phyloP scores from a whole-genome alignment of 2,329 filamentous ascomycete species.

The Fusarium sp. region DNA sequence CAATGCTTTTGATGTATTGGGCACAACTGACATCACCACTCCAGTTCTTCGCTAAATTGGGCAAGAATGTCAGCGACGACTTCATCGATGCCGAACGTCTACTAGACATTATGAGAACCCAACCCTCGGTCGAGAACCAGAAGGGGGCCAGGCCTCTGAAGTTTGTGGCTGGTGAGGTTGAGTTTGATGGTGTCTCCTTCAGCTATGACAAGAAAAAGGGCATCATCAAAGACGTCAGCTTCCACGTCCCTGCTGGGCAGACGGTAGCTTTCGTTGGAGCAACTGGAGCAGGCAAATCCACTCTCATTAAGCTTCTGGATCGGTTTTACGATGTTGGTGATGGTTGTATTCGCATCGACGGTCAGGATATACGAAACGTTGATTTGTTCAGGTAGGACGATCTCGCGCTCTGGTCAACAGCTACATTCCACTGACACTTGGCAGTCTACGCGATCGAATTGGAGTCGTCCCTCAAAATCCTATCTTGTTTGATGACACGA shows the following conservation, averaged over 20 bases:
- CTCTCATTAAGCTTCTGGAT: conserved; percentile 70
- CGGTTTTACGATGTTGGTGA: conserved; percentile 71
- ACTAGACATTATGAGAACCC: conserved; percentile 70
- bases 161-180: conserved; percentile 67
- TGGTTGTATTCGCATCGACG: conserved; percentile 69
- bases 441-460: conserved; percentile 66
- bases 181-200: conserved; percentile 70
- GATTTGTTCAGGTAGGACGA: conserved; percentile 62
- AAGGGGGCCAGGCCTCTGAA: conserved; percentile 65
- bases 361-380: conserved; percentile 69
- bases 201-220: conserved; percentile 72
- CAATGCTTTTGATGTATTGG: conserved; percentile 82
- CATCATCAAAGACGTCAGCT: conserved; percentile 68
- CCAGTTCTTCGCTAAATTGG: conserved; percentile 75
- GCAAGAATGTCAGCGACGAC: conserved; percentile 69
- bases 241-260: conserved; percentile 65
- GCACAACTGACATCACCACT: conserved; percentile 79
- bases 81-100: conserved; percentile 72
- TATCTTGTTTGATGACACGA: conserved; percentile 70
- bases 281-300: conserved; percentile 73
- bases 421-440: conserved; percentile 41
- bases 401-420: neutral
- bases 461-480: conserved; percentile 71
- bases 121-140: conserved; percentile 69
- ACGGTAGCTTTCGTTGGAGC: conserved; percentile 73